Conservation (phyloP, 2,329 filamentous ascomycete genomes). For the Xylaria sp. region DNA sequence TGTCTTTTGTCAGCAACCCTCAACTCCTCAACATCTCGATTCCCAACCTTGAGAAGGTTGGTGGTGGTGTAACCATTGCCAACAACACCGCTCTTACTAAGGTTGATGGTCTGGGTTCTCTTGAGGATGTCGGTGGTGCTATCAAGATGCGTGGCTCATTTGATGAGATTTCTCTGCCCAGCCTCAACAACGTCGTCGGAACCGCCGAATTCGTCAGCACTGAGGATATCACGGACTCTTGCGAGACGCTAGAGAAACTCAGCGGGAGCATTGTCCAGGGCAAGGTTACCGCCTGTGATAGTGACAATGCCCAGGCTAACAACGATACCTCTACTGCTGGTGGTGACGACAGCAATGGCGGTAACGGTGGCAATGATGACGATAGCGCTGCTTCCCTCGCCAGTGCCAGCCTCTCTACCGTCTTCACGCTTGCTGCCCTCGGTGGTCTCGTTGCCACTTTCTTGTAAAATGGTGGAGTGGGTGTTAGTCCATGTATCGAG, state of each 20-base stretch:
- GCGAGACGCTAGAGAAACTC: constrained; percentile 59
- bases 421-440: constrained; percentile 44
- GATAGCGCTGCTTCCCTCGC: constrained; percentile 52
- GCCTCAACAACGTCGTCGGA: constrained; percentile 71
- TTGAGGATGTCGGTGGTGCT: constrained; percentile 76
- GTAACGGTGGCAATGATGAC: constrained; percentile 36
- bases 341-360: constrained; percentile 33
- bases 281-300: constrained; percentile 52
- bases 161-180: constrained; percentile 70
- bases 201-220: constrained; percentile 73
- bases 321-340: constrained; percentile 44
- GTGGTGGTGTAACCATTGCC: constrained; percentile 79
- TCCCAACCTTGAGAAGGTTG: constrained; percentile 69
- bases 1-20: constrained; percentile 69
- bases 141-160: constrained; percentile 87
- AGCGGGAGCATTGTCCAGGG: constrained; percentile 54
- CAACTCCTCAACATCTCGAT: constrained; percentile 76
- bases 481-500: constrained; percentile 12
- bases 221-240: constrained; percentile 61
- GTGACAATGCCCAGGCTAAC: constrained; percentile 60
- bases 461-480: constrained; percentile 49
- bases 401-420: constrained; percentile 52
- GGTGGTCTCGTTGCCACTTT: constrained; percentile 46
- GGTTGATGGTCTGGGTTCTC: constrained; percentile 70
- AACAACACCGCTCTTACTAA: constrained; percentile 81